These are phyloP conservation scores for Thelonectria blattea DNA, from an alignment of 2,329 filamentous ascomycete species.

Conservation along the genomic window DNA sequence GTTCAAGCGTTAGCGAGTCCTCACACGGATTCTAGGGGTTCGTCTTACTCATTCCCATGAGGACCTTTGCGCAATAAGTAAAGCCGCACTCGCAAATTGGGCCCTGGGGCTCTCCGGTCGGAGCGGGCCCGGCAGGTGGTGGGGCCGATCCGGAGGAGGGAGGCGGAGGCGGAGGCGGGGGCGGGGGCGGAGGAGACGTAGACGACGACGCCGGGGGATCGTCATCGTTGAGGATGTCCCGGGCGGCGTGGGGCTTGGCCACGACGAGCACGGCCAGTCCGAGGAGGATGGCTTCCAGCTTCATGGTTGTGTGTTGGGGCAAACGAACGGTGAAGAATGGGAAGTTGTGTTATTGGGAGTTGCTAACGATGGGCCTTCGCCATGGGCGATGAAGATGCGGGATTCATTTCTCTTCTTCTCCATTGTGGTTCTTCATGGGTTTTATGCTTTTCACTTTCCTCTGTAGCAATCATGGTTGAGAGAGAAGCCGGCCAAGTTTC, in stretches of 20 bases:
- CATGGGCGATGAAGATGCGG: not conserved
- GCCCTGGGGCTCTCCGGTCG: conserved; percentile 37
- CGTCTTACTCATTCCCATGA: conserved; percentile 45
- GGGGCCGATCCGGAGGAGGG: conserved; percentile 31
- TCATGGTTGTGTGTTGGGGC: conserved; percentile 33
- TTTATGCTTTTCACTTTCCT: not conserved
- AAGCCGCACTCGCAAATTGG: conserved; percentile 50
- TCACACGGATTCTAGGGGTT: not conserved
- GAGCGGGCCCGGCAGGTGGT: conserved; percentile 24
- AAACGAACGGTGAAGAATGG: conserved; percentile 1
- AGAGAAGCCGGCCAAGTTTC: not conserved
- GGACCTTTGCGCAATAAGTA: conserved; percentile 49
- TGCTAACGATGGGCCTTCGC: not conserved
- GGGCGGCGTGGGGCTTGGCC: conserved; percentile 35
- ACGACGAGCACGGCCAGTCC: conserved; percentile 31
- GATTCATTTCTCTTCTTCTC: not conserved
- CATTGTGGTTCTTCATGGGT: not conserved
- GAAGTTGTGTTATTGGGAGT: not conserved
- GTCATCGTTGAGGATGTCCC: conserved; percentile 18
- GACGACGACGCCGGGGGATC: conserved; percentile 25
- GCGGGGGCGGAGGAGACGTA: conserved; percentile 29
- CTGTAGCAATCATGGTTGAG: not conserved
- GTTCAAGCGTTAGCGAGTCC: not conserved
- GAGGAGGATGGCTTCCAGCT: conserved; percentile 30
- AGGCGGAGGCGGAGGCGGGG: conserved; percentile 32